Base-by-base conservation (phyloP, 2,329 filamentous ascomycete species). In the Myriosclerotinia scirpicola region DNA sequence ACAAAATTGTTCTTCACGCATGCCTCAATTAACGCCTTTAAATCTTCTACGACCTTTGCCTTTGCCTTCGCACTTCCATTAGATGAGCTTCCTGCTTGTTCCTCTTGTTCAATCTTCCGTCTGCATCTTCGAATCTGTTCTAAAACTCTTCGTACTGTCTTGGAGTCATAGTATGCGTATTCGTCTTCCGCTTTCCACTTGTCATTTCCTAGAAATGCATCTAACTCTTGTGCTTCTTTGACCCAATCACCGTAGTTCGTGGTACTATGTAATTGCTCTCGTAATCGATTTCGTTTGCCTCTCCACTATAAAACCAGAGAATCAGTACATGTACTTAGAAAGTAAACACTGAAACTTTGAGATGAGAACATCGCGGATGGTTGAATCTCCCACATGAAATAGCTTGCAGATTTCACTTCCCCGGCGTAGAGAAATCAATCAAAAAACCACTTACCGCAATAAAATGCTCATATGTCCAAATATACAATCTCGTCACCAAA, bases 1-100 rank as follows among this genome's bases (percentile, higher is more conserved):
- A 92, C 92, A 78, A 98, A 99, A 76, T 99, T 98, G 79, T 93
- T 96, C 84, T 97, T 99, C 73, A 97, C 90, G 76, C 93, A 98
- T 17, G 91, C 92, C 80, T 97, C 92, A 26, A 96, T 81, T 67
- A 98, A 79, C 0, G 84, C 84, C 69, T 88, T 89, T 65, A 99
- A 82, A 65, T 95, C 92, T 69, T 94, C 90, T 3, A 92, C 81
- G 0, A 88, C 83, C 67, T 84, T 81, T 76, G 36, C 80, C 80
- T 15, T 61, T 46, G 64, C 60, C 14, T 74, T 76, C 62, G 82
- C 79, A 38, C 75, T 73, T 50, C 77, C 78, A 71, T 74, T 72
- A 55, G 30, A 67, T 69, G 64, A 53, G 42, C 40, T 72, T 67
- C n/a, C 78, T 72, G 84, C 79, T 44, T 75, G 75, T 77, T 90